Evolutionary conservation across 441 rosid species (phyloP), one percentile per base, ranked within the genome.

Genomic region (Adansonia rubrostipa): DNA sequence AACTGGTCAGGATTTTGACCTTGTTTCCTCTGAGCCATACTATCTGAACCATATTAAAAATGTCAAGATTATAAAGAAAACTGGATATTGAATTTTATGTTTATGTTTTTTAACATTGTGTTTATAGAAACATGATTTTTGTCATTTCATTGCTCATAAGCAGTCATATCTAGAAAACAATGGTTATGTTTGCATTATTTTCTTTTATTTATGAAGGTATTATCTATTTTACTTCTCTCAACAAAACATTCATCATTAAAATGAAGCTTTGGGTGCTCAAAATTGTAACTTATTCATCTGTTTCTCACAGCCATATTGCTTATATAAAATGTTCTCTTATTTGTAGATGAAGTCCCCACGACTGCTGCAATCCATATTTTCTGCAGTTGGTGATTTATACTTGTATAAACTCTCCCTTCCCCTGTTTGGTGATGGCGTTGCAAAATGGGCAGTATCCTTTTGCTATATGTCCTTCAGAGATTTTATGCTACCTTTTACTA

Each of bases 401-500:
- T 71, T 90, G 78, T 92, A 88, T 88, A 92, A 89, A 84, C 85
- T 96, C 73, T 85, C 97, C 5, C 66, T 42, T 78, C 86, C 75
- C 77, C 80, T 92, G 10, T 94, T 90, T 77, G 93, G 93, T 58
- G 20, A 82, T 72, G 66, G 6, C 72, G 93, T 85, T 0, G 97
- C 97, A 74, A 83, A 77, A 47, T 94, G 96, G 96, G 86, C 97
- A 0, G 99, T 93, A 96, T 92, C 93, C 93, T 89, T 86, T 77
- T 74, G 8, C 42, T 66, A 9, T 54, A 9, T 58, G 42, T 74
- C 73, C 22, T 58, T 14, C 42, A 3, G 9, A 61, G 13, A 8
- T 17, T 61, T 33, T 50, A 1, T 68, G 24, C 45, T 19, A 28
- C 67, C 19, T 4, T 28, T 50, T 72, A 63, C 17, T 48, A 0